Percentiles rank a stretch among this genome's conserved stretches.
phyloP scores from a whole-genome alignment of 768 basidiomycete genomes.

The Dacryopinax spathularia region DNA sequence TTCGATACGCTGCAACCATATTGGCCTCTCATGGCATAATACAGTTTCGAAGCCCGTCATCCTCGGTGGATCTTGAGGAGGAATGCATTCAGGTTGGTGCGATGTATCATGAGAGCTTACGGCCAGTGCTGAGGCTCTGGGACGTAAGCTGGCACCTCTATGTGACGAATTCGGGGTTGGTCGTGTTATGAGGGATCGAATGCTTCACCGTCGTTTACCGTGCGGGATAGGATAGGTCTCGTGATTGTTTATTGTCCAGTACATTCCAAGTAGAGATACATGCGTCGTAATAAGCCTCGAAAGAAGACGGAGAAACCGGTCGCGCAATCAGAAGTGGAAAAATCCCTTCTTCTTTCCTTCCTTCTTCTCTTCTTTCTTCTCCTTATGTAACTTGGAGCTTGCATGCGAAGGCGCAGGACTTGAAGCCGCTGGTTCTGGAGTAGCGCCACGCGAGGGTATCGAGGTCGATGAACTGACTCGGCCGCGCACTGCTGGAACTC shows the following conservation, averaged over 20 bases:
- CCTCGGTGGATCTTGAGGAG: background rate
- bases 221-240: too few relatives aligned
- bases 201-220: too few relatives aligned
- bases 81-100: background rate
- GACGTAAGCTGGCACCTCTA: background rate
- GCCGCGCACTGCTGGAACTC: background rate
- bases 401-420: background rate
- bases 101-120: background rate
- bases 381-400: background rate
- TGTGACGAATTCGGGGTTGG: background rate
- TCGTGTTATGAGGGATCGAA: background rate
- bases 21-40: background rate
- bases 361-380: conserved; percentile 1
- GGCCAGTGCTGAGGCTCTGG: conserved; percentile 2
- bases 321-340: conserved; percentile 4
- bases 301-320: background rate
- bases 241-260: background rate
- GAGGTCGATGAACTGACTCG: background rate
- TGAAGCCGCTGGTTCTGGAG: background rate
- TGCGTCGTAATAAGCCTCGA: background rate
- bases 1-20: background rate
- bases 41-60: background rate
- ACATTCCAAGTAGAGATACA: background rate
- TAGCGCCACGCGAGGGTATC: background rate
- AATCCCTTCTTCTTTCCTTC: conserved; percentile 9